Percentiles rank a stretch among this genome's conserved stretches.
phyloP scores from a whole-genome alignment of 306 rosid genomes.

The Castanea crenata region DNA sequence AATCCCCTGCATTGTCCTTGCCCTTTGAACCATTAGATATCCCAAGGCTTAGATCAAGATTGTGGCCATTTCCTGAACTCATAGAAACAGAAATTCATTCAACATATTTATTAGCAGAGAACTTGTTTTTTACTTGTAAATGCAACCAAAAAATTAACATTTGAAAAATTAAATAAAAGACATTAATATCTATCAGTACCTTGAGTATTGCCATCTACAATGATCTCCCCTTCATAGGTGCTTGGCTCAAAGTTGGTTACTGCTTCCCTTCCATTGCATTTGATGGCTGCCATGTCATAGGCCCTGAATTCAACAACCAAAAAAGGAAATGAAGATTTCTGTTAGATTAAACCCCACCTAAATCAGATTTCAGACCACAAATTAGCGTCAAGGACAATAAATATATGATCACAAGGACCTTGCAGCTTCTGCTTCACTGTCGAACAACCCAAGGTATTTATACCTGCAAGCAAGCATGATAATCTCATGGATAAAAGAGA shows the following conservation, averaged over 20 bases:
- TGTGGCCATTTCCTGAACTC: conserved; percentile 38
- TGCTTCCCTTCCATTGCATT: conserved; percentile 81
- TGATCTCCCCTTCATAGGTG: conserved; percentile 49
- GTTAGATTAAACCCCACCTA: conserved; percentile 1
- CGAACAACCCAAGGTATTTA: conserved; percentile 85
- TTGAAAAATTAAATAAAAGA: neutral
- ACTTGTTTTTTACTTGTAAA: neutral
- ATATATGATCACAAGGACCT: conserved; percentile 50
- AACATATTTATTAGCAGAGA: neutral
- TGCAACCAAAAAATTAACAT: neutral
- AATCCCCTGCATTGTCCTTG: conserved; percentile 3
- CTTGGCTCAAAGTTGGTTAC: conserved; percentile 79
- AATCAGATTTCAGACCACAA: conserved; percentile 8
- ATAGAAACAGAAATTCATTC: neutral
- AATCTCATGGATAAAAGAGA: neutral
- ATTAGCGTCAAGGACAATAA: conserved; percentile 5
- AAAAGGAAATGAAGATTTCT: conserved; percentile 3
- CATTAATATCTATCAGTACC: conserved; percentile 30
- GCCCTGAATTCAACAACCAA: conserved; percentile 51
- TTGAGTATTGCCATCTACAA: conserved; percentile 44
- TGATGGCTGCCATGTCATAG: conserved; percentile 86
- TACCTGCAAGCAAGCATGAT: conserved; percentile 61
- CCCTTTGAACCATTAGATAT: conserved; percentile 31
- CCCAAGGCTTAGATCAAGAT: conserved; percentile 58
- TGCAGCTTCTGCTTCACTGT: conserved; percentile 91